These are phyloP conservation scores for Pseudocercospora crystallina DNA, from an alignment of 2,329 filamentous ascomycete species.

Conservation along the genomic window DNA sequence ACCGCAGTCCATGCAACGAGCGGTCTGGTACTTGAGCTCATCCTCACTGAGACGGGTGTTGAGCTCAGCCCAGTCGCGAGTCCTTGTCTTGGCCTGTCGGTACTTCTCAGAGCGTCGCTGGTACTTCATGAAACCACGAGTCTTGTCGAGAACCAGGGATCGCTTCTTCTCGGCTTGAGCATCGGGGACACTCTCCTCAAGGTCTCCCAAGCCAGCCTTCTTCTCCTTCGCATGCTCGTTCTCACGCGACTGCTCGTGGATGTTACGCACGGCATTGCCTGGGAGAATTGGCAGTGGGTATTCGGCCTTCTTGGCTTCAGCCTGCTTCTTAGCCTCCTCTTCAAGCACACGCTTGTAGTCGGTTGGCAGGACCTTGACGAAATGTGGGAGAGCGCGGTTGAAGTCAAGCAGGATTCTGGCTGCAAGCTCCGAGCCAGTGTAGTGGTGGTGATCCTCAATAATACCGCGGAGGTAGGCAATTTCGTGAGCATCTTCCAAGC, in stretches of 20 bases:
- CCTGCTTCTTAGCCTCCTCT: conserved; percentile 82
- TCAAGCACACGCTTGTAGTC: conserved; percentile 93
- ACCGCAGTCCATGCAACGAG: conserved; percentile 98
- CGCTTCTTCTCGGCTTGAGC: conserved; percentile 85
- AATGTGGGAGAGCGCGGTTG: conserved; percentile 82
- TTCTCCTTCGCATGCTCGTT: conserved; percentile 60
- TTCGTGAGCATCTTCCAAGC: conserved; percentile 80
- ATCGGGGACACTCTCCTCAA: conserved; percentile 88
- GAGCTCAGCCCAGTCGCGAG: conserved; percentile 91
- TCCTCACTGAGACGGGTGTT: conserved; percentile 86
- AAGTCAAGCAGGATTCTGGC: conserved; percentile 94
- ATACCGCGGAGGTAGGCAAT: conserved; percentile 87
- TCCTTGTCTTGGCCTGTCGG: conserved; percentile 76
- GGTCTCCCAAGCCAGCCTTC: conserved; percentile 70
- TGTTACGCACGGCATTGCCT: conserved; percentile 58
- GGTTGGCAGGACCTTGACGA: conserved; percentile 88
- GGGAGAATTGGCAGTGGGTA: conserved; percentile 77
- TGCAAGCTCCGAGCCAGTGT: conserved; percentile 92
- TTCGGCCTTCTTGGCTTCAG: conserved; percentile 78
- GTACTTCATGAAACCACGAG: conserved; percentile 96
- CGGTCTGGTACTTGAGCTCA: conserved; percentile 93
- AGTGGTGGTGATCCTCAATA: conserved; percentile 96
- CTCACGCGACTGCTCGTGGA: conserved; percentile 56
- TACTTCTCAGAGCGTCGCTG: conserved; percentile 91
- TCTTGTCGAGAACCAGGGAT: conserved; percentile 93